phyloP scores from a whole-genome alignment of 208 protist species.

The Phytomonas sp. region DNA sequence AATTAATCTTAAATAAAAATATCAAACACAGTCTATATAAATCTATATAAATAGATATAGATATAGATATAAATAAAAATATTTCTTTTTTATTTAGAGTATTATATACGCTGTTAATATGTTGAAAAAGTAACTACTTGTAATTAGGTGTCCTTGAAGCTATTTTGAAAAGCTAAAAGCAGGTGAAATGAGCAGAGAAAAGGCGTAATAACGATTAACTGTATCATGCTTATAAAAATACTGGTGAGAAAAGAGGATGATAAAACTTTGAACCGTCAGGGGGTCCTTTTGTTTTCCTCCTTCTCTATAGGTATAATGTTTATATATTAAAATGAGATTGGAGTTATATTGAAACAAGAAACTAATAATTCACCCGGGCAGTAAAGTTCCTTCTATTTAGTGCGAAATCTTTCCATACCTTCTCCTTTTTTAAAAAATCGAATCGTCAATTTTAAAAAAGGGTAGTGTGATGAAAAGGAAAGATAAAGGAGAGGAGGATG shows the following conservation, averaged over 20 bases:
- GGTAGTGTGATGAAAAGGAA: not conserved
- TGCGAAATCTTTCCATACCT: not conserved
- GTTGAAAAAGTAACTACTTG: not conserved
- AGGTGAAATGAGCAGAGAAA: not conserved
- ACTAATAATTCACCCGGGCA: slow-evolving; percentile 14
- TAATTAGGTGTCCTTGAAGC: not conserved
- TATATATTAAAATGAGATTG: slow-evolving; percentile 7
- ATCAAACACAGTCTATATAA: not conserved
- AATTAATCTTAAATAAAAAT: slow-evolving; percentile 5
- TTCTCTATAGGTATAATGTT: slow-evolving; percentile 1
- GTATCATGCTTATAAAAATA: not conserved
- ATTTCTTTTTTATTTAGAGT: not conserved
- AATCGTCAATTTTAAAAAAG: not conserved
- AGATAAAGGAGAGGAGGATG: not conserved
- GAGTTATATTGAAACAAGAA: slow-evolving; percentile 10
- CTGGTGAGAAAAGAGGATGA: not conserved
- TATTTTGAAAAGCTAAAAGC: not conserved
- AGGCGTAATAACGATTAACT: not conserved
- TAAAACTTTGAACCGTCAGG: not conserved
- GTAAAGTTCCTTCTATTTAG: not conserved
- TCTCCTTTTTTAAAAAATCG: slow-evolving; percentile 11
- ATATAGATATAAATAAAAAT: not conserved
- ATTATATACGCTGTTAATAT: not conserved
- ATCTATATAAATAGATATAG: slow-evolving; percentile 1
- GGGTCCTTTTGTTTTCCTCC: not conserved